These are phyloP conservation scores for Penicillium fuscoglaucum DNA, from an alignment of 2,329 filamentous ascomycete genomes.

Conservation along the genomic window DNA sequence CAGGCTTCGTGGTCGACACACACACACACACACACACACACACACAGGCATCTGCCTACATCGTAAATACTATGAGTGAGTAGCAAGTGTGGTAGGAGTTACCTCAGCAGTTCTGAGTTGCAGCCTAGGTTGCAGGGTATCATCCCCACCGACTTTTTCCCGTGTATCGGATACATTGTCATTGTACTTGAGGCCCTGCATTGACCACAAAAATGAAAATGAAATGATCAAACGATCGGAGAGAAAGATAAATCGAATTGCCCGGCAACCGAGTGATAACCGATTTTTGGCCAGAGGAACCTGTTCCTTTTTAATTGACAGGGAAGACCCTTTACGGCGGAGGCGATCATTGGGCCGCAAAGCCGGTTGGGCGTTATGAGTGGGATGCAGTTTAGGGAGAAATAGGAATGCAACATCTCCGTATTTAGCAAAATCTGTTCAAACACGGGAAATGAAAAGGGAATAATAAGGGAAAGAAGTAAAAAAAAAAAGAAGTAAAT, in stretches of 20 bases:
- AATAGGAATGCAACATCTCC: slow-evolving; percentile 7
- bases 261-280: background rate
- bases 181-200: slow-evolving; percentile 14
- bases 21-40: background rate
- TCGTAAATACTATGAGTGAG: background rate
- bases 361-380: slow-evolving; percentile 17
- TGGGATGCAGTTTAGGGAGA: slow-evolving; percentile 2
- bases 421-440: background rate
- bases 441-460: background rate
- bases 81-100: background rate
- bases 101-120: background rate
- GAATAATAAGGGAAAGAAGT: background rate
- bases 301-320: slow-evolving; percentile 1
- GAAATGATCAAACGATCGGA: background rate
- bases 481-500: background rate
- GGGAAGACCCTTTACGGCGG: slow-evolving; percentile 13
- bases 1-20: background rate
- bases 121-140: slow-evolving; percentile 3
- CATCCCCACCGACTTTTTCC: slow-evolving; percentile 27
- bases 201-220: background rate
- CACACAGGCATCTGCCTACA: slow-evolving; percentile 1
- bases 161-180: slow-evolving; percentile 22
- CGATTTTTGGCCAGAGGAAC: background rate
- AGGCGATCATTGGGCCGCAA: slow-evolving; percentile 29
- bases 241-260: background rate